These are phyloP conservation scores for Fistulina hepatica DNA, from an alignment of 1,284 basidiomycete species.

Conservation along the genomic window DNA sequence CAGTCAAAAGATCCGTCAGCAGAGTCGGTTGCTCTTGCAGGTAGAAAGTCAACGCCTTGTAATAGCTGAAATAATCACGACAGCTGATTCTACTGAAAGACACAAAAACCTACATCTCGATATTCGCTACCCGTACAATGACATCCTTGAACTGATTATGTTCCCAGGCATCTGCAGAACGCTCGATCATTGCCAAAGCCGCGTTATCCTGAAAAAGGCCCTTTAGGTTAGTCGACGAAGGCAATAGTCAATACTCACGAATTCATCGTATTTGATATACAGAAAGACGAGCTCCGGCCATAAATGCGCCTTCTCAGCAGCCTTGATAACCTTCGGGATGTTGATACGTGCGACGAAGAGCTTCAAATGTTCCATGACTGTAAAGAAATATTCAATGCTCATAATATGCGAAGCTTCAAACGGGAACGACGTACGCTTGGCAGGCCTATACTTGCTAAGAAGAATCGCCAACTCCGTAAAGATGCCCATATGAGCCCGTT, in stretches of 20 bases:
- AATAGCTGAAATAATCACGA: constrained; percentile 46
- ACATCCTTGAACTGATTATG: constrained; percentile 99
- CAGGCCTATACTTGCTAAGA: constrained; percentile 94
- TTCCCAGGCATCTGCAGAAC: constrained; percentile 95
- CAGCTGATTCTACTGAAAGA: neutral
- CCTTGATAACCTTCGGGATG: constrained; percentile 91
- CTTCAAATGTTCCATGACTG: constrained; percentile 98
- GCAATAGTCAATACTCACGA: constrained; percentile 38
- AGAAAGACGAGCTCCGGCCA: constrained; percentile 99
- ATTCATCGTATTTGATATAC: constrained; percentile 97
- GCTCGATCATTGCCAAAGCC: constrained; percentile 96
- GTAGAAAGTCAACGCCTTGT: constrained; percentile 84
- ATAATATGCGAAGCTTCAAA: too few species aligned
- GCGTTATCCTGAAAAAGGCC: constrained; percentile 65
- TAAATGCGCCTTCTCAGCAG: constrained; percentile 91
- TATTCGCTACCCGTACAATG: constrained; percentile 90
- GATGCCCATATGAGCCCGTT: constrained; percentile 91
- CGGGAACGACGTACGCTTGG: constrained; percentile 55
- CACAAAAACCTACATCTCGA: constrained; percentile 71
- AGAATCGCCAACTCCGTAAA: constrained; percentile 94
- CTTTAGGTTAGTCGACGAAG: constrained; percentile 4
- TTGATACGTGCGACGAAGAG: constrained; percentile 97
- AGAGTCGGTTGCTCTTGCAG: constrained; percentile 89
- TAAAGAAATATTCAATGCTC: too few species aligned
- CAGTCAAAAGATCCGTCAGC: constrained; percentile 87